These are phyloP conservation scores for Aspergillus piperis DNA, from an alignment of 2,329 filamentous ascomycete genomes.

Conservation along the genomic window DNA sequence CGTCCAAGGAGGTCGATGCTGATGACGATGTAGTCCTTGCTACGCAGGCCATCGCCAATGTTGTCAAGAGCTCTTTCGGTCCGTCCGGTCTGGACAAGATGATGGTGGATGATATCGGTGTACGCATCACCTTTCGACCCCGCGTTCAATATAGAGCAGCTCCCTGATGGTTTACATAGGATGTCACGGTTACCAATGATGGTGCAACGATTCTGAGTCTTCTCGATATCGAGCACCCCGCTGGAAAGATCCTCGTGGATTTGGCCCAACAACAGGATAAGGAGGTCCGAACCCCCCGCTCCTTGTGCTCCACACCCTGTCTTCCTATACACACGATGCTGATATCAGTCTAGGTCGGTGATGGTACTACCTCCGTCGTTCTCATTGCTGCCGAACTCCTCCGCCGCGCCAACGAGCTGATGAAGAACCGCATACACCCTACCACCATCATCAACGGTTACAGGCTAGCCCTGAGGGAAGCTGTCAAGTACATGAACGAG, in stretches of 20 bases:
- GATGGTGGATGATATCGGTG: slow-evolving; percentile 99
- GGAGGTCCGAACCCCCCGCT: slow-evolving; percentile 55
- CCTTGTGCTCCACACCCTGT: neutral
- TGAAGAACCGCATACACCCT: slow-evolving; percentile 99
- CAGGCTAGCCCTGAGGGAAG: slow-evolving; percentile 89
- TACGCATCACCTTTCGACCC: slow-evolving; percentile 49
- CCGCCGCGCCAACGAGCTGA: slow-evolving; percentile 90
- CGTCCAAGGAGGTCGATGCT: slow-evolving; percentile 7
- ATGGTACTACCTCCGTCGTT: slow-evolving; percentile 97
- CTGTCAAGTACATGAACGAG: slow-evolving; percentile 98
- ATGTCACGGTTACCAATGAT: slow-evolving; percentile 98
- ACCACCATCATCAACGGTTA: slow-evolving; percentile 99
- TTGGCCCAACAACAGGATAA: slow-evolving; percentile 98
- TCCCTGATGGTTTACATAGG: slow-evolving; percentile 52
- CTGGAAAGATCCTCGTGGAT: slow-evolving; percentile 97
- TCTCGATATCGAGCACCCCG: slow-evolving; percentile 95
- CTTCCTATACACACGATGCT: neutral
- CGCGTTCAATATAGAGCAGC: slow-evolving; percentile 15
- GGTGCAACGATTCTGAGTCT: slow-evolving; percentile 94
- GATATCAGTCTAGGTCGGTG: slow-evolving; percentile 65
- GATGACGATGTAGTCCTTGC: slow-evolving; percentile 68
- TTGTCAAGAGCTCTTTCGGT: slow-evolving; percentile 98
- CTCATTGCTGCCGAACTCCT: slow-evolving; percentile 95
- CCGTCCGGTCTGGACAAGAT: slow-evolving; percentile 98
- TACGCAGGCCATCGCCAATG: slow-evolving; percentile 96